phyloP scores from a whole-genome alignment of 768 basidiomycete species.

The Podaxis sp. region DNA sequence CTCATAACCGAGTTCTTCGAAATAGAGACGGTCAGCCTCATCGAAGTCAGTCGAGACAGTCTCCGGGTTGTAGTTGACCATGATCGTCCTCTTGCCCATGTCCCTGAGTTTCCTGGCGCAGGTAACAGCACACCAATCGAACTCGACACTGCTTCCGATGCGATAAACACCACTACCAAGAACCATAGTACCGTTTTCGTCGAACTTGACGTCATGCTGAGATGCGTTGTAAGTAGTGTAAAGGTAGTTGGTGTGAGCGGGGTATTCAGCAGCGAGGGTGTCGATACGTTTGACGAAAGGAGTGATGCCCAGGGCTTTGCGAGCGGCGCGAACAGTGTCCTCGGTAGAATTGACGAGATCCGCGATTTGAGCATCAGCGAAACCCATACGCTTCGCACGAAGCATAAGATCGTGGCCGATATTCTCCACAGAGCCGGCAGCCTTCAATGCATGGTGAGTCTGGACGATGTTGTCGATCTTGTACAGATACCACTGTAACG shows the following conservation, averaged over 20 bases:
- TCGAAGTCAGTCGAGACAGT: conserved; percentile 99
- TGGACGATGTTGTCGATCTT: conserved; percentile 99
- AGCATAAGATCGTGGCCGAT: conserved; percentile 78
- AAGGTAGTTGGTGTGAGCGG: conserved; percentile 98
- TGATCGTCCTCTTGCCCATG: conserved; percentile 93
- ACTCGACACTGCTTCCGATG: conserved; percentile 98
- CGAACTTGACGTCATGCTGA: conserved; percentile 91
- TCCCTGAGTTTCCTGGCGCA: conserved; percentile 90
- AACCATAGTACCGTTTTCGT: conserved; percentile 99
- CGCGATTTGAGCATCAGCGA: conserved; percentile 91
- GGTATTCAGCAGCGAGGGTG: conserved; percentile 97
- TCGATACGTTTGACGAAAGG: conserved; percentile 99
- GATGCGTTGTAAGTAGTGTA: conserved; percentile 99
- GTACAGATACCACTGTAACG: conserved; percentile 88
- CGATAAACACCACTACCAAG: conserved; percentile 97
- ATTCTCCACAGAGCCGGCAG: conserved; percentile 64
- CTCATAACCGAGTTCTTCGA: conserved; percentile 97
- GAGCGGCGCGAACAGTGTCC: conserved; percentile 75
- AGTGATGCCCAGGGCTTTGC: conserved; percentile 85
- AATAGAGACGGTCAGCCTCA: conserved; percentile 98
- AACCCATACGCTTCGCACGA: conserved; percentile 92
- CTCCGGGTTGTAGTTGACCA: conserved; percentile 99
- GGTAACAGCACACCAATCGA: conserved; percentile 99
- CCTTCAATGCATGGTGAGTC: conserved; percentile 74
- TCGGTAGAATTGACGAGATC: conserved; percentile 75